Percentiles rank a stretch among this genome's conserved stretches.
Evolutionary conservation across 306 rosid genomes (phyloP).

Genomic region (Delonix regia): DNA sequence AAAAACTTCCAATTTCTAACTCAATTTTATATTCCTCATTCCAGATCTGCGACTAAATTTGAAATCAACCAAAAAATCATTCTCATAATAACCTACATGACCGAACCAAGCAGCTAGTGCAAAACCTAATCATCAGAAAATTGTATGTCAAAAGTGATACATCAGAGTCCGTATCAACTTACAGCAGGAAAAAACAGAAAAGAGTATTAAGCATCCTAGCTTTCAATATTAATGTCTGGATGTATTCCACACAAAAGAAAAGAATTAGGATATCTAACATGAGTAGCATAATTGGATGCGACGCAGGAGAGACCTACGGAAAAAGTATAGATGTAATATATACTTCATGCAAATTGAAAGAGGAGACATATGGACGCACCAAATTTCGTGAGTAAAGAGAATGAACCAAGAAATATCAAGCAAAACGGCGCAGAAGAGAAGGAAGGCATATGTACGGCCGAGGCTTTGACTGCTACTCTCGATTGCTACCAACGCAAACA

Average conservation of each 20-base stretch:
- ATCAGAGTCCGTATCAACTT: not conserved
- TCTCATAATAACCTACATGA: not conserved
- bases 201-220: too few species aligned
- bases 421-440: slow-evolving; percentile 70
- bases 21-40: not conserved
- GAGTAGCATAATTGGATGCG: not conserved
- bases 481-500: slow-evolving; percentile 92
- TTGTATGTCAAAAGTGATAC: not conserved
- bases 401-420: slow-evolving; percentile 84
- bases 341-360: not conserved
- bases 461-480: slow-evolving; percentile 97
- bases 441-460: slow-evolving; percentile 92
- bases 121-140: not conserved
- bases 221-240: not conserved
- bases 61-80: not conserved
- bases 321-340: not conserved
- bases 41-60: not conserved
- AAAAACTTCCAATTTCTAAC: not conserved
- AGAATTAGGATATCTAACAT: not conserved
- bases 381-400: slow-evolving; percentile 71
- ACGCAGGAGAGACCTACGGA: not conserved
- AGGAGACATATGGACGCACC: slow-evolving; percentile 48
- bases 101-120: not conserved
- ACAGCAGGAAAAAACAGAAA: not conserved
- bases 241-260: not conserved